These are phyloP conservation scores for Chytriomyces hyalinus DNA, from an alignment of 192 early-diverging fungal genomes.

Conservation along the genomic window DNA sequence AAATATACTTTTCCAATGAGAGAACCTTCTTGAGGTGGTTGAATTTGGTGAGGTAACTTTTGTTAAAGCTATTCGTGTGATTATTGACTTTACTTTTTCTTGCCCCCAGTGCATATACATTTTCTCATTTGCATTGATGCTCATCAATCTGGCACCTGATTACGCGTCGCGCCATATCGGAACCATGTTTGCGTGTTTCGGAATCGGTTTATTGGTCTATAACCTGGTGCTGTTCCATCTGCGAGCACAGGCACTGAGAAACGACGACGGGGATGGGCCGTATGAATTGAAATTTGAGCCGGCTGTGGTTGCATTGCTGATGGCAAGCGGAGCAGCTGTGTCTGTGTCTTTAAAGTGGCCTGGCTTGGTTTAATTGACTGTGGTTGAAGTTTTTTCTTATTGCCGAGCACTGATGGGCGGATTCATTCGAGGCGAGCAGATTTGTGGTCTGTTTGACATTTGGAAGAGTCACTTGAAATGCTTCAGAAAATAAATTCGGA, in stretches of 20 bases:
- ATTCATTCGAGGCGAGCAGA: no score
- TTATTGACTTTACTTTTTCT: background rate
- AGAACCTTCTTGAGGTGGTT: conserved; percentile 91
- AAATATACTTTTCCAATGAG: conserved; percentile 95
- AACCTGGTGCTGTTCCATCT: conserved; percentile 38
- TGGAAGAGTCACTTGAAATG: no score
- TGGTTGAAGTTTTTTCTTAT: no score
- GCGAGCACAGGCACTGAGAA: conserved; percentile 25
- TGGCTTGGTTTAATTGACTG: no score
- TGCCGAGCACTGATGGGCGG: no score
- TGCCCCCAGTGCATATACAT: conserved; percentile 7
- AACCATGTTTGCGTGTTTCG: conserved; percentile 24
- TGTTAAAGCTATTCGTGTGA: background rate
- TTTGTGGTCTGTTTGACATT: no score
- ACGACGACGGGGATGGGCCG: conserved; percentile 28
- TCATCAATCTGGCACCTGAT: conserved; percentile 28
- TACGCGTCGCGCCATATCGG: conserved; percentile 16
- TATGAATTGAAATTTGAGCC: conserved; percentile 36
- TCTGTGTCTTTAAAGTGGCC: no score
- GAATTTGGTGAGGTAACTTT: conserved; percentile 58
- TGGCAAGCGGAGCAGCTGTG: background rate
- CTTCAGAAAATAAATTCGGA: no score
- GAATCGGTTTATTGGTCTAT: conserved; percentile 15
- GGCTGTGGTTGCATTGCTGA: conserved; percentile 10
- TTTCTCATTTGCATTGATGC: conserved; percentile 10